Evolutionary conservation across 345 rosid genomes (phyloP).

Genomic region (Bruguiera sexangula): DNA sequence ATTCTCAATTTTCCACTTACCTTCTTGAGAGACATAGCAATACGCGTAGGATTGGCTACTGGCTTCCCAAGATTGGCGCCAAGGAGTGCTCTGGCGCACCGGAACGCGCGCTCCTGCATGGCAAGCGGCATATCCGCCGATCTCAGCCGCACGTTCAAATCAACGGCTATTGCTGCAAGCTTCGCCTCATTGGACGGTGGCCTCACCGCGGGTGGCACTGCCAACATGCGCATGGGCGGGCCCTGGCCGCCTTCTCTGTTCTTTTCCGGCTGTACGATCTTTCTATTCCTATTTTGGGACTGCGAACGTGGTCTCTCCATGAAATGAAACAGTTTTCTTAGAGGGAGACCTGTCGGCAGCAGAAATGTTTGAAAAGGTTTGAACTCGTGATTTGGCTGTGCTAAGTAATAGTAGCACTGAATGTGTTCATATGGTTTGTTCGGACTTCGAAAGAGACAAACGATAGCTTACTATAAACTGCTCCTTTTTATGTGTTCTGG

Average conservation of each 20-base stretch:
- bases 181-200: constrained; percentile 25
- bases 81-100: constrained; percentile 18
- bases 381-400: constrained; percentile 17
- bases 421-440: neutral
- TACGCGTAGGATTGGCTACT: constrained; percentile 26
- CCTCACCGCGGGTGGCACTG: constrained; percentile 7
- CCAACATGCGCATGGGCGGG: constrained; percentile 22
- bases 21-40: constrained; percentile 49
- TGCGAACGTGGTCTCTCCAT: constrained; percentile 22
- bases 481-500: neutral
- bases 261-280: constrained; percentile 6
- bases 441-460: constrained; percentile 7
- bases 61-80: constrained; percentile 25
- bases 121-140: constrained; percentile 45
- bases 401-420: neutral
- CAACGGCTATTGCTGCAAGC: constrained; percentile 43
- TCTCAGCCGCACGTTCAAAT: constrained; percentile 48
- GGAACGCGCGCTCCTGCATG: constrained; percentile 47
- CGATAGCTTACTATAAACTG: neutral
- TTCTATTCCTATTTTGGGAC: constrained; percentile 13
- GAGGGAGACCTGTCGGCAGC: neutral
- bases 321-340: neutral
- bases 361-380: constrained; percentile 3
- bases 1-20: constrained; percentile 8
- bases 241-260: constrained; percentile 13